These are phyloP conservation scores for Stagonosporopsis cucurbitacearum DNA, from an alignment of 2,329 filamentous ascomycete genomes.

Conservation along the genomic window DNA sequence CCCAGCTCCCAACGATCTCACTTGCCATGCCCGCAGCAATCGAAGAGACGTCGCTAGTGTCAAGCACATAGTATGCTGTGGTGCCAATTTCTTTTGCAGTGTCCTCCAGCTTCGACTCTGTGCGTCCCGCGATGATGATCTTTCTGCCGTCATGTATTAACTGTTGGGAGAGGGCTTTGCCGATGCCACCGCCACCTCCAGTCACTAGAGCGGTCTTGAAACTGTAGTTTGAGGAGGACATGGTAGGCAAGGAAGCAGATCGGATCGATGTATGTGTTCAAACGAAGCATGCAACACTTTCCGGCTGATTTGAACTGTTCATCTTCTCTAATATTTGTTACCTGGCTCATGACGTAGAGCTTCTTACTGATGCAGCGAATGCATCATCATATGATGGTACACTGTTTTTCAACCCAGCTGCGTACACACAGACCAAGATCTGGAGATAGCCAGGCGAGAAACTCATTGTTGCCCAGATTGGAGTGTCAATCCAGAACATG, in stretches of 20 bases:
- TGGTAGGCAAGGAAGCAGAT: background rate
- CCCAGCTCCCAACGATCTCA: conserved; percentile 55
- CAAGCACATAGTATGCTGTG: conserved; percentile 59
- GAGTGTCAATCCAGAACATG: background rate
- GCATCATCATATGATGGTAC: conserved; percentile 1
- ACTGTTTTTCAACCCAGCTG: background rate
- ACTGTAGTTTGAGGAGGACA: conserved; percentile 34
- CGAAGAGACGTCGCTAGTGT: conserved; percentile 55
- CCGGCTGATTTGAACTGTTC: too few relatives aligned
- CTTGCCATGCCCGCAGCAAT: conserved; percentile 56
- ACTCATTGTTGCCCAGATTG: background rate
- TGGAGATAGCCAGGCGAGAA: too few relatives aligned
- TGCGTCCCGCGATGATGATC: conserved; percentile 62
- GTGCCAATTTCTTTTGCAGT: conserved; percentile 55
- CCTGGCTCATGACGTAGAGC: conserved; percentile 4
- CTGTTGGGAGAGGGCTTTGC: conserved; percentile 57
- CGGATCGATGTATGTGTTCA: too few relatives aligned
- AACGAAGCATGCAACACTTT: too few relatives aligned
- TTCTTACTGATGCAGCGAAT: background rate
- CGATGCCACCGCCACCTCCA: conserved; percentile 60
- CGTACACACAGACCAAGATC: background rate
- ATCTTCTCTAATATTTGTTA: conserved; percentile 6
- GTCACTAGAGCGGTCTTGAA: conserved; percentile 55
- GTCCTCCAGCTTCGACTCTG: conserved; percentile 59
- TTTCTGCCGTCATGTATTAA: conserved; percentile 55